Evolutionary conservation across 306 rosid species (phyloP).

Genomic region (Abrus precatorius): DNA sequence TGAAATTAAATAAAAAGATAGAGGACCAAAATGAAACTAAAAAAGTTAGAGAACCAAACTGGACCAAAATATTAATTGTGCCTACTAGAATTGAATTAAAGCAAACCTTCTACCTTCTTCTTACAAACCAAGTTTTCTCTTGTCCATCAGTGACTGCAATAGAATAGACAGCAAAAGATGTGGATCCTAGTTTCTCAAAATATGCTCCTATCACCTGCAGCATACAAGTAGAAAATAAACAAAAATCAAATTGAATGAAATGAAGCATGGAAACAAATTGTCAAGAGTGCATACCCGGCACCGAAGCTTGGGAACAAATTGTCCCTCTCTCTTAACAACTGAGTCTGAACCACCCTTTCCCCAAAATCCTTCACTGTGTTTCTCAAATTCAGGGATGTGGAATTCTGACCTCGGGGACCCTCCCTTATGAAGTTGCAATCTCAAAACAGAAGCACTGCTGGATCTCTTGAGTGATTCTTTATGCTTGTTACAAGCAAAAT

Average conservation of each 20-base stretch:
- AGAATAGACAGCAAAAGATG: conserved; percentile 97
- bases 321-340: conserved; percentile 64
- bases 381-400: conserved; percentile 57
- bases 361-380: conserved; percentile 56
- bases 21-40: no score
- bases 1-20: no score
- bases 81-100: conserved; percentile 22
- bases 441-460: conserved; percentile 75
- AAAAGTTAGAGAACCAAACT: no score
- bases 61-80: no score
- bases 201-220: conserved; percentile 95
- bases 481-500: conserved; percentile 41
- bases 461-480: conserved; percentile 69
- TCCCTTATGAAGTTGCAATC: conserved; percentile 56
- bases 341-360: conserved; percentile 66
- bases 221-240: conserved; percentile 38
- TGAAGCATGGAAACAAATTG: conserved; percentile 27
- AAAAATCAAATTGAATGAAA: no score
- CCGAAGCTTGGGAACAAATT: conserved; percentile 76
- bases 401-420: conserved; percentile 72
- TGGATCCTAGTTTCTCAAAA: conserved; percentile 94
- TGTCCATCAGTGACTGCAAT: conserved; percentile 91
- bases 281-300: conserved; percentile 76
- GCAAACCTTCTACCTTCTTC: conserved; percentile 73
- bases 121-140: conserved; percentile 93